Evolutionary conservation across 257 asterid species (phyloP).

Genomic region (Sherardia arvensis): DNA sequence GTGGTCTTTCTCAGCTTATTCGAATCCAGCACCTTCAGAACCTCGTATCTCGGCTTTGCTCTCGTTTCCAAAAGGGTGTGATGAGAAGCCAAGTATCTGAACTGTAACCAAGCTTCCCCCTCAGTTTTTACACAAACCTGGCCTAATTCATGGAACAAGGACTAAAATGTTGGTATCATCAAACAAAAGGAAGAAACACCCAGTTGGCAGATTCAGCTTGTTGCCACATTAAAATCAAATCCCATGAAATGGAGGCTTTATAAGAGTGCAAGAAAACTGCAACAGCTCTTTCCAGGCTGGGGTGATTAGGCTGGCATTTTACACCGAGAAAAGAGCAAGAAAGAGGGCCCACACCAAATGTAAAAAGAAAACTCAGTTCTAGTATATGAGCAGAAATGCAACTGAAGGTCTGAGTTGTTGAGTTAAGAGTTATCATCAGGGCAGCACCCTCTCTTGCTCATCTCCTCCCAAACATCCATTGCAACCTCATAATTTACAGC

Average conservation of each 20-base stretch:
- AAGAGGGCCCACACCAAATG: slow-evolving; percentile 36
- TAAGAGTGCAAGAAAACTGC: slow-evolving; percentile 19
- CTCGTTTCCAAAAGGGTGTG: too few species aligned
- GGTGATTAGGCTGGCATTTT: slow-evolving; percentile 35
- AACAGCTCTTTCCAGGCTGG: slow-evolving; percentile 45
- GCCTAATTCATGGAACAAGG: slow-evolving; percentile 10
- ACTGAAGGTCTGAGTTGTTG: not conserved
- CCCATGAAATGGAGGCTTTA: slow-evolving; percentile 9
- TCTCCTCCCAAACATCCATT: slow-evolving; percentile 77
- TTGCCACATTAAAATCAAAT: slow-evolving; percentile 13
- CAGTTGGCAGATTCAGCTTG: slow-evolving; percentile 8
- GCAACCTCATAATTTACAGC: slow-evolving; percentile 55
- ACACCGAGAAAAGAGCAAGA: slow-evolving; percentile 30
- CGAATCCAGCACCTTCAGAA: too few species aligned
- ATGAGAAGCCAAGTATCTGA: too few species aligned
- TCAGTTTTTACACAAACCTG: slow-evolving; percentile 16
- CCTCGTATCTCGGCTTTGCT: too few species aligned
- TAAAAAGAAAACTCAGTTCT: slow-evolving; percentile 5
- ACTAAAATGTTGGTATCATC: slow-evolving; percentile 9
- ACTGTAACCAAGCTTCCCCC: too few species aligned
- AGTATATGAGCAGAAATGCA: not conserved
- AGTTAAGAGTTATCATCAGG: slow-evolving; percentile 84
- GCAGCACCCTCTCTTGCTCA: slow-evolving; percentile 68
- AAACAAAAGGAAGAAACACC: slow-evolving; percentile 10
- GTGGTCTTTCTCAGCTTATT: too few species aligned